These are phyloP conservation scores for Xanthoconium purpureum DNA, from an alignment of 768 basidiomycete genomes.

Conservation along the genomic window DNA sequence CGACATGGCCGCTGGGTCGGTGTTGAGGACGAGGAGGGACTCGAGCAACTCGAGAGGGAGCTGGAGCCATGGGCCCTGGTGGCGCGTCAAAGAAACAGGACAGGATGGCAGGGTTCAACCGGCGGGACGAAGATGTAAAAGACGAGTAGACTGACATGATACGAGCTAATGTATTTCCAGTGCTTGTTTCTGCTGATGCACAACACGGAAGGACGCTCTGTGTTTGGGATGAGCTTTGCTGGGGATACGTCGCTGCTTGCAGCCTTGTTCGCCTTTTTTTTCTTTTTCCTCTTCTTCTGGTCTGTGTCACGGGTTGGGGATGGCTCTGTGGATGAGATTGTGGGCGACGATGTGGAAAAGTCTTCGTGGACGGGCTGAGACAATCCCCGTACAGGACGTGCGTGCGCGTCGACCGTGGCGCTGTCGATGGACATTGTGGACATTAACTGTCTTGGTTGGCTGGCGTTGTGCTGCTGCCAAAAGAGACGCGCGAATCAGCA, in stretches of 20 bases:
- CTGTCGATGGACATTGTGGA: slow-evolving; percentile 6
- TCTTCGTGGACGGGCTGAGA: neutral
- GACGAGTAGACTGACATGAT: slow-evolving; percentile 58
- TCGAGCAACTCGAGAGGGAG: slow-evolving; percentile 84
- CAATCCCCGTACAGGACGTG: neutral
- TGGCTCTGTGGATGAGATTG: slow-evolving; percentile 9
- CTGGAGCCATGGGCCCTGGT: slow-evolving; percentile 88
- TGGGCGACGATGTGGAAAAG: neutral
- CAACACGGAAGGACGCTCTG: slow-evolving; percentile 58
- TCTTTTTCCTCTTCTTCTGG: slow-evolving; percentile 73
- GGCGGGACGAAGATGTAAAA: neutral
- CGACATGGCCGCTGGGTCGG: slow-evolving; percentile 65
- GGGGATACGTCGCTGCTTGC: slow-evolving; percentile 15
- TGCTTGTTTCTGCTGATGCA: slow-evolving; percentile 93
- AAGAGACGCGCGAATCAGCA: slow-evolving; percentile 6
- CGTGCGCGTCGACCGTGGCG: neutral
- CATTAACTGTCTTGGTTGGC: neutral
- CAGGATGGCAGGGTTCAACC: neutral
- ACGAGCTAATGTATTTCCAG: slow-evolving; percentile 91
- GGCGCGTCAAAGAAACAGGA: neutral
- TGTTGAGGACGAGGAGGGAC: slow-evolving; percentile 73
- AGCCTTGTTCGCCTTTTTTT: slow-evolving; percentile 47
- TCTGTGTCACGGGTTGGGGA: slow-evolving; percentile 23
- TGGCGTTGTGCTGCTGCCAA: neutral
- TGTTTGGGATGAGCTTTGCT: slow-evolving; percentile 37